Evolutionary conservation across 768 basidiomycete species (phyloP), one percentile per base, ranked within the genome.

Genomic region (Myochromella boudieri): DNA sequence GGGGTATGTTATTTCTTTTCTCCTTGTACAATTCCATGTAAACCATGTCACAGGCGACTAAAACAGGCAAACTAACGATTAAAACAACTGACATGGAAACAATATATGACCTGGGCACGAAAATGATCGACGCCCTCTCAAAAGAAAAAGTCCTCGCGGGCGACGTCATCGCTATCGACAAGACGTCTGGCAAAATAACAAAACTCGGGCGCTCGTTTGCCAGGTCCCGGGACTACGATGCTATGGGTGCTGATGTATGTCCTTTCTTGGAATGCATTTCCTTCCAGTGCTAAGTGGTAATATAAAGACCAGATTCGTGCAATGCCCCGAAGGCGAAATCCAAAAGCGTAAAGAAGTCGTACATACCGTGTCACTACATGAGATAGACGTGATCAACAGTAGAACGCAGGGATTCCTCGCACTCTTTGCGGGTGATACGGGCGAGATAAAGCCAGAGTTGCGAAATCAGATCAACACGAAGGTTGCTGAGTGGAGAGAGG

Each of bases 11-110:
- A 37, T 42, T 44, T 31, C 12, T 14, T 42, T 21, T 31, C 11
- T 17, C 41, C 41, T 40, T 17, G 37, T 48, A 45, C 21, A 33
- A 42, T 37, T 6, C n/a, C 33, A 34, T 34, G 33, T 12, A 34
- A 22, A 47, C 12, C 5, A 43, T 24, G 27, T 6, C 32, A 28
- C 57, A 97, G 95, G 92, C 95, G 0, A 97, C 94, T 3, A 98
- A 97, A 71, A 97, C 97, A 1, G 97, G 95, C 2, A 95, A 97
- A 64, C 67, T 98, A 50, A 98, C 97, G 0, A 88, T 99, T 59
- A 98, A 98, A 69, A 95, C 93, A 11, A 97, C 94, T 2, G 95
- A 98, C 65, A 98, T 99, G 97, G 97, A 98, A 72, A 98, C 97
- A 4, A 87, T 99, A 25, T 99, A 99, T 63, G 97, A 99, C 68